Evolutionary conservation across 148 eudicot species (phyloP), one percentile per base, ranked within the genome.

Genomic region (Pharnaceum exiguum): DNA sequence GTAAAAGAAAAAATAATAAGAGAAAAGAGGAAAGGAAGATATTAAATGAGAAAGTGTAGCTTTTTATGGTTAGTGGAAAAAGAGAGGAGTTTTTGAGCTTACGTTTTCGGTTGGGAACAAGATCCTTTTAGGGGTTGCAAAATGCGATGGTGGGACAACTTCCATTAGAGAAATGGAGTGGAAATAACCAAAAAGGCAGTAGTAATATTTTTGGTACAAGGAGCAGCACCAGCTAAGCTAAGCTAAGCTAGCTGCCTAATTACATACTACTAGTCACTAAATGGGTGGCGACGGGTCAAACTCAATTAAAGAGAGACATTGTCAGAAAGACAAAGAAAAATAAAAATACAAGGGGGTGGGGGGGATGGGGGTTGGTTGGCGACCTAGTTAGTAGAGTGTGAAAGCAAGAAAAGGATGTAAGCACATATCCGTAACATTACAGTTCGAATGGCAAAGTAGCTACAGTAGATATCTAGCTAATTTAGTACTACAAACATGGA

Each of bases 361-460:
- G 51, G 35, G 30, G 27, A 2, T 21, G 48, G 66, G 60, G 61
- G 61, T 60, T 60, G 60, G 72, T 68, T 55, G 66, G 72, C 61
- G 47, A 68, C 60, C 60, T 53, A 60, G 72, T 35, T 46, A 28
- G 62, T 69, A 30, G 62, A 69, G 62, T 69, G 73, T 69, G 67
- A 62, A 69, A 54, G 25, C 56, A 55, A 54, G 67, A 69, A 69
- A 69, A 35, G 32, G 50, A 61, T 49, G 43, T 42, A n/a, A n/a
- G n/a, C n/a, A n/a, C 29, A 33, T 67, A 28, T 37, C 42, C 44
- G 22, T 64, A 23, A 18, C 18, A 37, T 33, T 27, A 3, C 25
- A n/a, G 0, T n/a, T n/a, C n/a, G n/a, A 45, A 29, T 57, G 64
- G 63, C 6, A 38, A 57, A 27, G 27, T 0, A 27, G 15, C 38